phyloP scores from a whole-genome alignment of 768 basidiomycete species.

The Lenzites betulinus region DNA sequence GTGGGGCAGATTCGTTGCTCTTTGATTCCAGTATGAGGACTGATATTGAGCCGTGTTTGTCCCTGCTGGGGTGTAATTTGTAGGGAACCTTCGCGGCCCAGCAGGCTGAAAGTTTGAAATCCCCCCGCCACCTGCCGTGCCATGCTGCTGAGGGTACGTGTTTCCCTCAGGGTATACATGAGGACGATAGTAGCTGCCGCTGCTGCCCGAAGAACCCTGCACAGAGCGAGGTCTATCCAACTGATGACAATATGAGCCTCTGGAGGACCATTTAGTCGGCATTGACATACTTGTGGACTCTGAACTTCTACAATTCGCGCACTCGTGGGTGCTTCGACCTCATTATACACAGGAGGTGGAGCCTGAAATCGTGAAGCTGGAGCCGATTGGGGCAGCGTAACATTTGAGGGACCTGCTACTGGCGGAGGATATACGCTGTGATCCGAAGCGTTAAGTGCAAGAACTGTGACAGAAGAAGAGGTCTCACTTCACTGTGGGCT shows the following conservation, averaged over 20 bases:
- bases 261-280: not conserved
- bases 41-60: no score
- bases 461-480: not conserved
- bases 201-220: not conserved
- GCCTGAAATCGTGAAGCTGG: not conserved
- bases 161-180: not conserved
- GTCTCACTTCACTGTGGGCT: not conserved
- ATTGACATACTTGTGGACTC: not conserved
- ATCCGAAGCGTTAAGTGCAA: not conserved
- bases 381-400: not conserved
- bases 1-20: no score
- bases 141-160: not conserved
- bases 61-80: no score
- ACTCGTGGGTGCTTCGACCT: constrained; percentile 28
- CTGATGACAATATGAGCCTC: not conserved
- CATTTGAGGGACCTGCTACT: not conserved
- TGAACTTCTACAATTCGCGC: constrained; percentile 38
- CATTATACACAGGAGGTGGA: not conserved
- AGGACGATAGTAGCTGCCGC: no score
- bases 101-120: no score
- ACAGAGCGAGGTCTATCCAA: not conserved
- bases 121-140: no score
- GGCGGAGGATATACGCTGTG: not conserved
- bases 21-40: no score
- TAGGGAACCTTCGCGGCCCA: no score